Evolutionary conservation across 768 basidiomycete species (phyloP), one percentile per base, ranked within the genome.

Genomic region (Crepidotus variabilis): DNA sequence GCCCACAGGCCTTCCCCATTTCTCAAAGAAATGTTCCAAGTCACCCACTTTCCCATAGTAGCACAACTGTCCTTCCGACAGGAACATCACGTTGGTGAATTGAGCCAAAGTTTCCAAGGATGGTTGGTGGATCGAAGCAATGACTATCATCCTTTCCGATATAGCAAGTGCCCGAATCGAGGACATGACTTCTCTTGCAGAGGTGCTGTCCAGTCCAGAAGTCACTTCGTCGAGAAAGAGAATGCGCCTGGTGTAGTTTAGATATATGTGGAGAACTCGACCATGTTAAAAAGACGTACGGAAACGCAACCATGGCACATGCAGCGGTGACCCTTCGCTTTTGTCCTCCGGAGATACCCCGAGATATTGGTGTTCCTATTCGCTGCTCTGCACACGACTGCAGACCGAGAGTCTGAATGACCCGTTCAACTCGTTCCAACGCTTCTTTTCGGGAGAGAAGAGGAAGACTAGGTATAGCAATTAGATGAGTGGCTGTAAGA

Each of bases 111-210:
- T 84, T 55, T 83, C 82, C 21, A 79, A 78, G 20, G 80, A 77
- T 0, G 87, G 87, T 56, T 88, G 86, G 60, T 90, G 87, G 52
- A 90, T 85, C 4, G 84, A 84, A 16, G 82, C 80, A 47, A 88
- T 76, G 32, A 86, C 76, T 33, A 85, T 78, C 51, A 84, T 81
- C 21, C 75, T 74, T 57, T 79, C 76, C 6, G 75, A 69, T 23
- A 71, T 61, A 0, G 82, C 78, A 9, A 85, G 66, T 14, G 69
- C 67, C 16, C 72, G 72, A 28, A 82, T 76, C 43, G 80, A 69
- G 6, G 71, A 63, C 61, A 79, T 69, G 6, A 79, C 78, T 55
- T 75, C 74, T 1, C 72, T 65, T 21, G 75, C 71, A 6, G 77
- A 71, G 6, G 76, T 79, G 50, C 81, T 78, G 62, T 81, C 82